A percentile compares a stretch with the other conserved stretches of the same genome.
Conservation (phyloP, 1,139 yeast genomes). For the Scheffersomyces insectosa region DNA sequence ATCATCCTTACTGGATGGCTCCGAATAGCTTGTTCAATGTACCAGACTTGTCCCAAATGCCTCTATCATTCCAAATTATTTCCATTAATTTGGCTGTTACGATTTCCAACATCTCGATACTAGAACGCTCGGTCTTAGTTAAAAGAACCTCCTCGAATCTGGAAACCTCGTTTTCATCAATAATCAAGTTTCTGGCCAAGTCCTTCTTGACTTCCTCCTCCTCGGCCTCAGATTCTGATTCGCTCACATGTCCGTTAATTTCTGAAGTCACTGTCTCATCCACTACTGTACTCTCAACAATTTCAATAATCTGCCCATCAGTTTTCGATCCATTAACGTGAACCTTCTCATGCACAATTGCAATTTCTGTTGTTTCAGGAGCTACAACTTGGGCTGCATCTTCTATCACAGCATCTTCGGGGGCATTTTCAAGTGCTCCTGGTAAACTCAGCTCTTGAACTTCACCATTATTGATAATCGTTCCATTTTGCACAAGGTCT, state of each 20-base stretch:
- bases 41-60: constrained; percentile 61
- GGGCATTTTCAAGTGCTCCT: not conserved
- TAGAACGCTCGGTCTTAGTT: constrained; percentile 46
- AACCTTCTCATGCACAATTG: not conserved
- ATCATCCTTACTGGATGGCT: constrained; percentile 9
- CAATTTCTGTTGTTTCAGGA: constrained; percentile 1
- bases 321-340: not conserved
- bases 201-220: constrained; percentile 20
- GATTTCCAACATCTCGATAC: constrained; percentile 74
- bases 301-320: constrained; percentile 1
- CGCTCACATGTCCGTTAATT: constrained; percentile 2
- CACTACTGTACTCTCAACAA: not conserved
- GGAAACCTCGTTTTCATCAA: constrained; percentile 31
- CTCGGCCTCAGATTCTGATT: constrained; percentile 19
- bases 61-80: constrained; percentile 70
- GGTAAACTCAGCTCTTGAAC: not conserved
- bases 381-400: not conserved
- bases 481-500: not conserved
- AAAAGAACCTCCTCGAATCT: constrained; percentile 26
- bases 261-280: not conserved
- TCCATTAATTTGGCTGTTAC: constrained; percentile 74
- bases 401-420: constrained; percentile 1
- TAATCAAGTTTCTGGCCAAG: constrained; percentile 18
- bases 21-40: constrained; percentile 31
- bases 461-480: not conserved